These are phyloP conservation scores for Apophysomyces elegans DNA, from an alignment of 371 early-diverging fungal genomes.

Conservation along the genomic window DNA sequence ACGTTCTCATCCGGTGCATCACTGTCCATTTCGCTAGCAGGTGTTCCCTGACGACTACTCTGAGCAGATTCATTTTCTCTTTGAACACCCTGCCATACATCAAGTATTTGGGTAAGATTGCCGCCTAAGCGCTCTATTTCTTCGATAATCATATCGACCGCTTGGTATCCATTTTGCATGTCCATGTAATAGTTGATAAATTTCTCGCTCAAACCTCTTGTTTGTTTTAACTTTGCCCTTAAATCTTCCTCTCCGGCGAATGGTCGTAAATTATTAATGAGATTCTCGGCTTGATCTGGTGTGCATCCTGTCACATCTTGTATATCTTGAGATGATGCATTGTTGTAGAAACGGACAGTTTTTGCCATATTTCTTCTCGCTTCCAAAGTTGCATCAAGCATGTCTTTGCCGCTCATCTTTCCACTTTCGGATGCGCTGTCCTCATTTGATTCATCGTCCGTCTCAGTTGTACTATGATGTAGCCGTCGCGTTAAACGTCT, in stretches of 20 bases:
- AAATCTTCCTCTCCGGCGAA: constrained; percentile 62
- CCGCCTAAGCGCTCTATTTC: constrained; percentile 62
- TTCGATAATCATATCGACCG: constrained; percentile 76
- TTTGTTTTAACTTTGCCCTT: constrained; percentile 53
- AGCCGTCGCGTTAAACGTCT: constrained; percentile 2
- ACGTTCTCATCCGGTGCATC: constrained; percentile 35
- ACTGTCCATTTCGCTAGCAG: constrained; percentile 24
- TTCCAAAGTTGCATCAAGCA: constrained; percentile 16
- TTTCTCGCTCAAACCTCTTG: constrained; percentile 61
- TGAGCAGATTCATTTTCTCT: constrained; percentile 22
- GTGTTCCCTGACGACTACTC: constrained; percentile 25
- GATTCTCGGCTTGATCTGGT: constrained; percentile 57
- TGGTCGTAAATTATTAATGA: constrained; percentile 63
- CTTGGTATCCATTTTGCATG: constrained; percentile 69
- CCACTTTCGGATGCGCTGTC: neutral
- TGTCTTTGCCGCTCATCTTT: neutral
- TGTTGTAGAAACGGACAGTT: constrained; percentile 72
- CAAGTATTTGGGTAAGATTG: constrained; percentile 52
- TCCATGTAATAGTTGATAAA: constrained; percentile 66
- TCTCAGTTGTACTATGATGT: neutral
- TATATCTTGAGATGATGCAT: constrained; percentile 58
- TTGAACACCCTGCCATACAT: constrained; percentile 52
- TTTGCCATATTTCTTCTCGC: constrained; percentile 41
- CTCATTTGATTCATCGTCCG: neutral
- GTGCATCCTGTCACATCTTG: constrained; percentile 69